Base-by-base conservation (phyloP, 345 rosid genomes). In the Populus ilicifolia region DNA sequence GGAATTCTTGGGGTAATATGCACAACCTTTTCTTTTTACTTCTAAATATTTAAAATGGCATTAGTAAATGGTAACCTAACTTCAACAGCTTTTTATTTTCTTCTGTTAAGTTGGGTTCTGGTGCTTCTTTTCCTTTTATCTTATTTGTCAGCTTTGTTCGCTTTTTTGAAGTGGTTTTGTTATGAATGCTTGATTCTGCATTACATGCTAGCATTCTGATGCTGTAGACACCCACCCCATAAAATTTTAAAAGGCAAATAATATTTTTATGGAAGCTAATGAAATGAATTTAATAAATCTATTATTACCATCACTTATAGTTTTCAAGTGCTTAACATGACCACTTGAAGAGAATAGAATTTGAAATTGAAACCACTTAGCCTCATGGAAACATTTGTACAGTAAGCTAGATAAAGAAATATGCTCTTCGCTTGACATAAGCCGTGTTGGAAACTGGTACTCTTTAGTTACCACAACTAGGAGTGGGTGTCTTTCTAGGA, bases 1-100 rank as follows among this genome's bases (percentile, higher is more conserved):
- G 96, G 93, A 62, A 90, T 93, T 85, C 88, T 93, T 54, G 96
- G 97, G 90, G 96, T 93, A 87, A 73, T 66, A 10, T 11, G 11
- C 41, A 13, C 25, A 29, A 46, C 63, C 50, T 6, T 66, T 46
- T 41, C 61, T 41, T 41, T 39, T 39, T n/a, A 38, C 72, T 17
- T 54, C 20, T 67, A 17, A 5, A 73, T 21, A n/a, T 36, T 67
- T 50, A 20, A 54, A 8, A 18, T 13, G 52, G 62, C 59, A 16
- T 10, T 20, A 11, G 10, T 27, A n/a, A 59, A 30, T 7, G 48
- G n/a, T 69, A 23, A 13, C 11, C 62, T 25, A 33, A 30, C 71
- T 67, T 16, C 36, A 74, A 16, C 2, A 2, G 0, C 2, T 75
- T 4, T 2, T 21, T 5, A 33, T 33, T 33, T 33, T 33, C 36